A percentile compares a stretch with the other conserved stretches of the same genome.
These are phyloP conservation scores for Suillus cothurnatus DNA, from an alignment of 768 basidiomycete genomes.

Conservation along the genomic window DNA sequence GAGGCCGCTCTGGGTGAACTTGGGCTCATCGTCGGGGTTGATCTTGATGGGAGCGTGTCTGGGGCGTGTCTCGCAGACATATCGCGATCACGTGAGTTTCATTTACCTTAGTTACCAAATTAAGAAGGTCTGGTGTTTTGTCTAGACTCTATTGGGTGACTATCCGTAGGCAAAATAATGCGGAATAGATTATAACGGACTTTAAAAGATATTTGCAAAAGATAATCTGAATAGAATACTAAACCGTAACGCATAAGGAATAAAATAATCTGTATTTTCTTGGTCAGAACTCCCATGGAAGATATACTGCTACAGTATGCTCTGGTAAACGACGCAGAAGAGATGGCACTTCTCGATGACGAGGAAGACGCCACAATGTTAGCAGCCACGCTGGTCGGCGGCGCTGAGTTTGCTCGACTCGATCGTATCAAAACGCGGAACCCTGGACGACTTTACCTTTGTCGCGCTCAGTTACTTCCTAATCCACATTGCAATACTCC, in stretches of 20 bases:
- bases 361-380: not conserved
- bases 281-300: not conserved
- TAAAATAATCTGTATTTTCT: not conserved
- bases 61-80: not conserved
- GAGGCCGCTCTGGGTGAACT: constrained; percentile 17
- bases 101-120: not conserved
- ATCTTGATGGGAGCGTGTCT: constrained; percentile 13
- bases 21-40: constrained; percentile 1
- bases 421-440: no score
- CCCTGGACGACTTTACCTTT: no score
- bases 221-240: not conserved
- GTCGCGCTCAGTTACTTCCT: no score
- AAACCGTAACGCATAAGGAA: not conserved
- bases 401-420: no score
- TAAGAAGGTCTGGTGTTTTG: no score
- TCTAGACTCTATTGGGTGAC: not conserved
- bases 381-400: no score
- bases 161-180: not conserved
- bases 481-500: no score
- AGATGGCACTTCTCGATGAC: not conserved
- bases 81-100: constrained; percentile 4
- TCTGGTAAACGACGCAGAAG: not conserved
- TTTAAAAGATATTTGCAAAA: not conserved
- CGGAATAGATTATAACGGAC: not conserved
- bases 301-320: not conserved